These are phyloP conservation scores for Bolboschoenus planiculmis DNA, from an alignment of 176 grass and related monocot species.

Conservation along the genomic window DNA sequence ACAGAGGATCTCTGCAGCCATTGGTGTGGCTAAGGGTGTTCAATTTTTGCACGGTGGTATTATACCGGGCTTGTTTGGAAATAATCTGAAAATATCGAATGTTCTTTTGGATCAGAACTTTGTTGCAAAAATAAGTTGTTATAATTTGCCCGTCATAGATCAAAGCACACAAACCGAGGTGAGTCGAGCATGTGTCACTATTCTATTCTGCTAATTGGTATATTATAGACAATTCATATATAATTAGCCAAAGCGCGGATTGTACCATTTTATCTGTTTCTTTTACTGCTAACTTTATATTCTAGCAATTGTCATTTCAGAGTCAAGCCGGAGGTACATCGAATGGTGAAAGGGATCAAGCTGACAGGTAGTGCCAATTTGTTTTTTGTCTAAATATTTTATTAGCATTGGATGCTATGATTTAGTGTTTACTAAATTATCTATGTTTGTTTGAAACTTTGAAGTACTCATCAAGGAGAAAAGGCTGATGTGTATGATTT, in stretches of 20 bases:
- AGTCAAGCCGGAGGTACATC: conserved; percentile 25
- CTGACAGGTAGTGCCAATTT: conserved; percentile 40
- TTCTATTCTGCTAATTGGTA: background rate
- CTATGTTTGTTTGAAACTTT: background rate
- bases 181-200: background rate
- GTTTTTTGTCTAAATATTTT: background rate
- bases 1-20: conserved; percentile 75
- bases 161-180: conserved; percentile 57
- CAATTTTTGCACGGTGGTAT: conserved; percentile 95
- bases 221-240: background rate
- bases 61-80: conserved; percentile 66
- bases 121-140: conserved; percentile 86
- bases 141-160: conserved; percentile 67
- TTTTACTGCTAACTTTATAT: background rate
- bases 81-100: conserved; percentile 73
- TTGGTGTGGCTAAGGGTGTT: conserved; percentile 67
- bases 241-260: too few relatives aligned
- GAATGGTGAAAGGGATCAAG: conserved; percentile 38
- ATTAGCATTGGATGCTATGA: background rate
- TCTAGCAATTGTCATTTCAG: background rate
- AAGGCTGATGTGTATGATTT: conserved; percentile 80
- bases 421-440: background rate
- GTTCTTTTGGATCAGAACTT: conserved; percentile 85
- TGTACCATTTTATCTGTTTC: too few relatives aligned
- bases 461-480: conserved; percentile 45